phyloP scores from a whole-genome alignment of 2,329 filamentous ascomycete genomes.

The Westerdykella ornata region DNA sequence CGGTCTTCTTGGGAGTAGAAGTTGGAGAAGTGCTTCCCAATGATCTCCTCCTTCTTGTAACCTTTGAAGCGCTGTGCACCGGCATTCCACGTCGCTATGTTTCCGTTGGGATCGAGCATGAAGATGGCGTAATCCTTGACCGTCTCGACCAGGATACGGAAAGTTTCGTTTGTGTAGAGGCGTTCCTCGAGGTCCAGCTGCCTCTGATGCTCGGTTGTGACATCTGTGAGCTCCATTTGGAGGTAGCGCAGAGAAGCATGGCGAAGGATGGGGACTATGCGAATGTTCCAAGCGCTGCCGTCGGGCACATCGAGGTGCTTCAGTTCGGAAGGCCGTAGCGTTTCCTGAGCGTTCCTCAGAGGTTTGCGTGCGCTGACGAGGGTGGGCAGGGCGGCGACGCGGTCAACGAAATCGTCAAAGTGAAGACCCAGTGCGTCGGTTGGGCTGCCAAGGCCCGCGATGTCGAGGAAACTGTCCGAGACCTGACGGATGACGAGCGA shows the following conservation, averaged over 20 bases:
- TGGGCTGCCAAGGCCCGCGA: slow-evolving; percentile 28
- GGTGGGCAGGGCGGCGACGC: slow-evolving; percentile 31
- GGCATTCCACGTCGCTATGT: slow-evolving; percentile 53
- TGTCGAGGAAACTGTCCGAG: slow-evolving; percentile 40
- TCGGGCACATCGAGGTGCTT: slow-evolving; percentile 22
- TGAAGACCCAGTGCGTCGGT: slow-evolving; percentile 33
- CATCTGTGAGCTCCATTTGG: slow-evolving; percentile 39
- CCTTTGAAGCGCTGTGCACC: slow-evolving; percentile 53
- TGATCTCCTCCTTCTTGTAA: slow-evolving; percentile 49
- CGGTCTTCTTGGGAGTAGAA: slow-evolving; percentile 52
- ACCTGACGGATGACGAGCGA: slow-evolving; percentile 51
- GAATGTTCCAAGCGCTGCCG: slow-evolving; percentile 30
- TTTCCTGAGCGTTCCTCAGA: slow-evolving; percentile 35
- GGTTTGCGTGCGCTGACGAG: slow-evolving; percentile 32
- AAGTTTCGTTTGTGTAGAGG: slow-evolving; percentile 47
- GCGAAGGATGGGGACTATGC: slow-evolving; percentile 42
- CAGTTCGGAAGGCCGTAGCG: slow-evolving; percentile 31
- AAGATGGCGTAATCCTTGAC: slow-evolving; percentile 60
- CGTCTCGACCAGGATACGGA: slow-evolving; percentile 55
- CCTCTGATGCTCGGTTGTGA: slow-evolving; percentile 30
- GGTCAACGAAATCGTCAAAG: slow-evolving; percentile 38
- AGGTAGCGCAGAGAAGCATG: slow-evolving; percentile 36
- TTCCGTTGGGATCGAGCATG: slow-evolving; percentile 51
- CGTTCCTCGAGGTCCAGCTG: slow-evolving; percentile 38
- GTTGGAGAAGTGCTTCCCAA: slow-evolving; percentile 53